phyloP scores from a whole-genome alignment of 768 basidiomycete species.

The Xerocomellus dryophilus region DNA sequence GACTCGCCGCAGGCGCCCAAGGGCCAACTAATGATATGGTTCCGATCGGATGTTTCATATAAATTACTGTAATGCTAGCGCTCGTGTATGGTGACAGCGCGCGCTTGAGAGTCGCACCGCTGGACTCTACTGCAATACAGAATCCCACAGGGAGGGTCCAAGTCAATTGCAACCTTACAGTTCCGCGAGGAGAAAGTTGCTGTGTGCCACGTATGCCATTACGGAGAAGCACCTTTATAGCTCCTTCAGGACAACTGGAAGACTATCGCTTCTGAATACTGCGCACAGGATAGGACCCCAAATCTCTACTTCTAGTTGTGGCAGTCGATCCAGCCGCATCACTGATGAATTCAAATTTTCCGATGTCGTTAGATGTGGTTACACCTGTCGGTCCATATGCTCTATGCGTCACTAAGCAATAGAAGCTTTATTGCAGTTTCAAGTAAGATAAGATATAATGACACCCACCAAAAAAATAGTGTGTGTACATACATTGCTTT shows the following conservation, averaged over 20 bases:
- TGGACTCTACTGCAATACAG: neutral
- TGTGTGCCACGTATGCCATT: neutral
- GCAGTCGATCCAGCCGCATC: neutral
- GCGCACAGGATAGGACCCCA: neutral
- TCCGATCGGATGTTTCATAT: conserved; percentile 1
- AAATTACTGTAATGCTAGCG: conserved; percentile 1
- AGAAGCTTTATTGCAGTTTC: too few species aligned
- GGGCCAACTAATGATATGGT: neutral
- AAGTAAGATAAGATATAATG: too few species aligned
- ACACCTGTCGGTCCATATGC: too few species aligned
- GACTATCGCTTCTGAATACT: too few species aligned
- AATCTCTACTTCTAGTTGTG: neutral
- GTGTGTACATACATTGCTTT: too few species aligned
- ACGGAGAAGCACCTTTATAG: too few species aligned
- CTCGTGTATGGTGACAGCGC: neutral
- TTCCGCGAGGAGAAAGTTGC: neutral
- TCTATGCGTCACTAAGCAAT: too few species aligned
- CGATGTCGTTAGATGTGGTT: too few species aligned
- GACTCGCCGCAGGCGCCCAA: neutral
- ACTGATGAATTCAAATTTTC: too few species aligned
- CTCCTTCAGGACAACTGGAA: too few species aligned
- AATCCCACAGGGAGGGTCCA: neutral
- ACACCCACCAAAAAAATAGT: too few species aligned
- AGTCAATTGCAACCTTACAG: neutral
- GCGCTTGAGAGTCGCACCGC: neutral